Base-by-base conservation (phyloP, 441 rosid species). In the Pelargonium myrrhifolium region DNA sequence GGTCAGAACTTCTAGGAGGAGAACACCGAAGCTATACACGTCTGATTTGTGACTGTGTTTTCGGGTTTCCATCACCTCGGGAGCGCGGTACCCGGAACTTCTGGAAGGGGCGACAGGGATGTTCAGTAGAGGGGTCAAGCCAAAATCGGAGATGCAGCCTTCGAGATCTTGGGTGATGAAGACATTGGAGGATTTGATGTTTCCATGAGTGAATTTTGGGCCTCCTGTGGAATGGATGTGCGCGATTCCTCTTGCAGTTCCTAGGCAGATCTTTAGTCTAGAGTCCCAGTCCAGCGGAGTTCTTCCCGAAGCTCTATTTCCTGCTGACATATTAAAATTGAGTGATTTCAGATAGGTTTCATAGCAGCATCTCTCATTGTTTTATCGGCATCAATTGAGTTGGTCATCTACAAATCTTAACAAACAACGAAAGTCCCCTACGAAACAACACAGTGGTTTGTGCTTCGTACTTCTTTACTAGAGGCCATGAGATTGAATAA, bases 21-120 rank as follows among this genome's bases (percentile, higher is more conserved):
- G 78, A 45, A 87, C 89, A 15, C 93, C 90, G 2, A 87, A 87
- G 77, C 93, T 85, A 82, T 81, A 87, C 22, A 80, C 80, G 58
- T 87, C 93, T 3, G 93, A 83, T 61, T 84, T 83, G 14, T 87
- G 93, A 0, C 82, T 77, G 53, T 86, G 85, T 67, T 87, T 86
- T 49, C 86, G 83, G 45, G 89, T 84, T 74, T 86, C 89, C 12
- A 79, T 75, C 43, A 86, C 82, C 78, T 87, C 93, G 2, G 87
- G 90, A 67, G 93, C 87, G 11, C 89, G 84, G 74, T 87, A 87
- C 43, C 93, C 93, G 20, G 82, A 79, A 45, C 79, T 76, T 55
- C 89, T 77, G 61, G 78, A 68, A 64, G 87, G 82, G 37, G 80
- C 65, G n/a, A 75, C 69, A 0, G 87, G 82, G 53, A 79, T 78